Evolutionary conservation across 2,329 filamentous ascomycete genomes (phyloP).

Genomic region (Ceratocystis harringtonii): DNA sequence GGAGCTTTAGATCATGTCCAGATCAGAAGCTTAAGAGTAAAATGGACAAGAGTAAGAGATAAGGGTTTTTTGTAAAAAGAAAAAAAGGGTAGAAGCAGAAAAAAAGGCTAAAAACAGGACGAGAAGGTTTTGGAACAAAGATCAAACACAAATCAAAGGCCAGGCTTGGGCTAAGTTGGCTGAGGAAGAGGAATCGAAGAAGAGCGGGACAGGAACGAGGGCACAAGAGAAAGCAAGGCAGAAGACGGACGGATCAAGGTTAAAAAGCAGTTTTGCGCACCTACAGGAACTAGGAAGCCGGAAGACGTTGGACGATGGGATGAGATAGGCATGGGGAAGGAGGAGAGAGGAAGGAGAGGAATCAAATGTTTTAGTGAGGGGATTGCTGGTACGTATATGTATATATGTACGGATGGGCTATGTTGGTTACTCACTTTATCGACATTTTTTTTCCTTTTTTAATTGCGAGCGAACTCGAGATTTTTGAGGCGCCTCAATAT

Average conservation of each 20-base stretch:
- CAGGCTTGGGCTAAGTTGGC: neutral
- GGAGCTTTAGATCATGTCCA: neutral
- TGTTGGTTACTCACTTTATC: constrained; percentile 36
- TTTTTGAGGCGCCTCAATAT: neutral
- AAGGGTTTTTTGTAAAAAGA: neutral
- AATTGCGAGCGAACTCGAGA: neutral
- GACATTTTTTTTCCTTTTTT: constrained; percentile 28
- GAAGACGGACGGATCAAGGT: constrained; percentile 6
- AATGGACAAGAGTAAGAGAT: neutral
- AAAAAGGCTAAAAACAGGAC: neutral
- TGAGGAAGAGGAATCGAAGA: constrained; percentile 1
- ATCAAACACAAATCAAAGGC: neutral
- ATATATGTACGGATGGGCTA: neutral
- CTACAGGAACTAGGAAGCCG: constrained; percentile 6
- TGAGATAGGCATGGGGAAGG: constrained; percentile 14
- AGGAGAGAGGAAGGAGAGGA: constrained; percentile 11
- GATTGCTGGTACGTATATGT: constrained; percentile 6
- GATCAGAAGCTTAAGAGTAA: neutral
- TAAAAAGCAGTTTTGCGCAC: constrained; percentile 3
- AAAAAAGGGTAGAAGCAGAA: neutral
- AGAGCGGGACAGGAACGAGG: constrained; percentile 2
- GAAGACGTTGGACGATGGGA: constrained; percentile 15
- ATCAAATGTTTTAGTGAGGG: neutral
- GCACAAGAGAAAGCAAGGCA: neutral
- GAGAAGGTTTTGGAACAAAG: neutral